Evolutionary conservation across 2,329 filamentous ascomycete species (phyloP), one percentile per base, ranked within the genome.

Genomic region (Pyrenophora seminiperda): DNA sequence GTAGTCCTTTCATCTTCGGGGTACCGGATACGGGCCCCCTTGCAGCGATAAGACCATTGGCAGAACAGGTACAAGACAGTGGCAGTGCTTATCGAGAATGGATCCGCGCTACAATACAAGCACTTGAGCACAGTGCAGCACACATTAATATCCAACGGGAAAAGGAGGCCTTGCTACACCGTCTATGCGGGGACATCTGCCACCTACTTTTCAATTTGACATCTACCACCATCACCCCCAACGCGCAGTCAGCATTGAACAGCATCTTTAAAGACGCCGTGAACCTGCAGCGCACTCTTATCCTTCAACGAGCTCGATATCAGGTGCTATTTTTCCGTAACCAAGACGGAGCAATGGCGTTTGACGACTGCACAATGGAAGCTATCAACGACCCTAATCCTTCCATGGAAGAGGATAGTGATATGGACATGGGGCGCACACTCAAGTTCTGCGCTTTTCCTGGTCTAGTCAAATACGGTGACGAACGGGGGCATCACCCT

Each of bases 361-460:
- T 70, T 17, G 65, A 72, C 19, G 41, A 56, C 5, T 32, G 22
- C 9, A 60, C 50, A 13, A 73, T 72, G 69, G 68, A 72, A 33
- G 48, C 61, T 10, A 56, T 72, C 10, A 68, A 71, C 18, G 60
- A 69, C 36, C 9, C 64, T 2, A 61, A 66, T 30, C 42, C 49
- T 10, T 39, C 37, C 6, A 39, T 58, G 31, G 69, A 70, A 20
- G 68, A 71, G 4, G 62, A 61, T 6, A 45, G 47, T 3, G 54
- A 62, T 36, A 43, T 52, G 14, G 27, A 53, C 4, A 33, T 18
- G 15, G 51, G 65, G 7, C 59, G 52, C 10, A 48, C 14, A 6
- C 62, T 71, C 18, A 22, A 45, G 1, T 72, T 71, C 47, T 73
- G 70, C 40, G 63, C 71, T 1, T 73, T 70, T 31, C 69, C 69